Evolutionary conservation across 73 alveolate species (phyloP).

Genomic region (Stentor coeruleus): DNA sequence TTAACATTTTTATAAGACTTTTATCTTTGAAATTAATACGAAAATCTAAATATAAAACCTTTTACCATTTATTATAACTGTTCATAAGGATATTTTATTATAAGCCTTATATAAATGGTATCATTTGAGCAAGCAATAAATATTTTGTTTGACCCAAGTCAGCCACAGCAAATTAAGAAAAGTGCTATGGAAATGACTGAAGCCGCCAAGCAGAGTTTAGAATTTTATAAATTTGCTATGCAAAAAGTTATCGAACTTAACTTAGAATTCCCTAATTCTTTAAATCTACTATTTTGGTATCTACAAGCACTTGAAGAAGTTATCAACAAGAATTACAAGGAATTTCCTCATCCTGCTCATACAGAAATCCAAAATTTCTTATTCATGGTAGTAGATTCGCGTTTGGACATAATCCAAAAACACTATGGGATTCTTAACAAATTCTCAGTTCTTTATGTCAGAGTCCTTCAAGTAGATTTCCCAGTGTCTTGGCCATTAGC

Average conservation of each 20-base stretch:
- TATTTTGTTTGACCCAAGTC: constrained; percentile 2
- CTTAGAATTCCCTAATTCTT: neutral
- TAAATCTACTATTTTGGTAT: neutral
- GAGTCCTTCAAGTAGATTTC: constrained; percentile 12
- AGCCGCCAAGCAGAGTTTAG: neutral
- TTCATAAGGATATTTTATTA: no score
- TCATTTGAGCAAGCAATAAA: constrained; percentile 8
- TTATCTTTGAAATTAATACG: no score
- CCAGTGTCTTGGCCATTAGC: constrained; percentile 4
- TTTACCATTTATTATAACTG: no score
- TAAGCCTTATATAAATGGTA: constrained; percentile 16
- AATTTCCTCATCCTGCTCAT: neutral
- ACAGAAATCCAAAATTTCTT: neutral
- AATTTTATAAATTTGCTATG: neutral
- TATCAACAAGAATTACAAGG: neutral
- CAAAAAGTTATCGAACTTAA: neutral
- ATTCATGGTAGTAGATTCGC: neutral
- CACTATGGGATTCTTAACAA: constrained; percentile 6
- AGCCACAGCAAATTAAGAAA: constrained; percentile 9
- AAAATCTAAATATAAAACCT: no score
- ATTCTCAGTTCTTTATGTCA: constrained; percentile 22
- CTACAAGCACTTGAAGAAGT: constrained; percentile 7
- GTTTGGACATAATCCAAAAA: neutral
- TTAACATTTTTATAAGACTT: no score
- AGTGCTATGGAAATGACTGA: neutral